Base-by-base conservation (phyloP, 345 rosid genomes). In the Sonneratia alba region DNA sequence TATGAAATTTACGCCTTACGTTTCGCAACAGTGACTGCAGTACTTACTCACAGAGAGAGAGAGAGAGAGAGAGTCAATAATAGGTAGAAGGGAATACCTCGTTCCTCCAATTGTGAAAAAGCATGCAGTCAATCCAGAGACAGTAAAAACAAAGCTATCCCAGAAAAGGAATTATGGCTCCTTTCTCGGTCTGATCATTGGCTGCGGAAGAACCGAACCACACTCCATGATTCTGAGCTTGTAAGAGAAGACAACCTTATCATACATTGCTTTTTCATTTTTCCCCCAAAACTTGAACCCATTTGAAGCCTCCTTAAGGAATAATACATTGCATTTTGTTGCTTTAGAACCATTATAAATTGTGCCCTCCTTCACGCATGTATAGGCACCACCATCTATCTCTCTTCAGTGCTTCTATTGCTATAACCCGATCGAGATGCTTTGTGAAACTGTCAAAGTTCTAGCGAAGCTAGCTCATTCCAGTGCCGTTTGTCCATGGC, bases 391-490 rank as follows among this genome's bases (percentile, higher is more conserved):
- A 32, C 24, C 10, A 62, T 6, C 27, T 42, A 47, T 12, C 32
- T 62, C 37, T 59, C 66, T 62, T 61, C 66, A 6, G 13, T 10
- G 12, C 66, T 34, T 62, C 14, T 62, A 62, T 10, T 1, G 7
- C 66, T 62, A 62, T 27, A 34, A 10, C 38, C 66, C 66, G 11
- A 56, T n/a, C 22, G 0, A 32, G 36, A n/a, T 62, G 82, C 59
- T 82, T 76, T 72, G 61, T 38, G 71, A 24, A n/a, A 8, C 63
- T n/a, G 34, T 7, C 9, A 24, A 47, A 27, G 15, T 13, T 47
- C 51, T 7, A 9, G 15, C n/a, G 3, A 6, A 24, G 3, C 4
- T 21, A 1, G 8, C 34, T 57, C 32, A n/a, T n/a, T n/a, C 21
- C 14, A 2, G 9, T 57, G 10, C 34, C 38, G 0, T 21, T 18